Evolutionary conservation across 192 early-diverging fungal species (phyloP).

Genomic region (Mortierella claussenii): DNA sequence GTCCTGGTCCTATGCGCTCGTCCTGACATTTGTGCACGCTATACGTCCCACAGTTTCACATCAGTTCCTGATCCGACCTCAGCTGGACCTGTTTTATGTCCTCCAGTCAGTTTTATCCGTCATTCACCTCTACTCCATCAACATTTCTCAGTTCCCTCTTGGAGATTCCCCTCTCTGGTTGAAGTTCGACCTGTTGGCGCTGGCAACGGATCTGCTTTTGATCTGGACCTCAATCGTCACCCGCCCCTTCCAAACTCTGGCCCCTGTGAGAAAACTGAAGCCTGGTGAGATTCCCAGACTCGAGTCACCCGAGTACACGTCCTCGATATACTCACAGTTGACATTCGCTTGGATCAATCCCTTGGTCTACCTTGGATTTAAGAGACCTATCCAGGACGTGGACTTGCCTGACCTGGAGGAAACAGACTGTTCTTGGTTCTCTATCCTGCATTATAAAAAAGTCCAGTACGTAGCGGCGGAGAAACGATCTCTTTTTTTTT

Average conservation of each 20-base stretch:
- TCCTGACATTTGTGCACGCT: constrained; percentile 18
- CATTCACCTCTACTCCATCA: constrained; percentile 7
- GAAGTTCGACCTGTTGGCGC: constrained; percentile 6
- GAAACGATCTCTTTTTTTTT: not conserved
- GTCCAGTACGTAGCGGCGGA: not conserved
- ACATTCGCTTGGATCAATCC: constrained; percentile 52
- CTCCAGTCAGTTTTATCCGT: constrained; percentile 10
- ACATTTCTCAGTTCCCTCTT: constrained; percentile 4
- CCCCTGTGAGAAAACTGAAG: not conserved
- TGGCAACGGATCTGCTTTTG: constrained; percentile 2
- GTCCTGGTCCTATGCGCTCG: constrained; percentile 21
- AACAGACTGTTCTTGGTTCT: constrained; percentile 47
- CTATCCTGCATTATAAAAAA: not conserved
- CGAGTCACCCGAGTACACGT: constrained; percentile 30
- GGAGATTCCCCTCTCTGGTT: constrained; percentile 13
- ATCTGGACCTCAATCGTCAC: constrained; percentile 28
- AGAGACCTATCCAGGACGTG: constrained; percentile 60
- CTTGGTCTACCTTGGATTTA: constrained; percentile 60
- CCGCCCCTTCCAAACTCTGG: constrained; percentile 5
- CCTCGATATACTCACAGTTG: constrained; percentile 37
- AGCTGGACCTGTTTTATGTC: constrained; percentile 21
- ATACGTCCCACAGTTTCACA: constrained; percentile 16
- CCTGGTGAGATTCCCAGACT: constrained; percentile 22
- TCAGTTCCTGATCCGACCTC: constrained; percentile 33
- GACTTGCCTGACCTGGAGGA: constrained; percentile 69